phyloP scores from a whole-genome alignment of 371 early-diverging fungal genomes.

The Lichtheimia hyalospora region DNA sequence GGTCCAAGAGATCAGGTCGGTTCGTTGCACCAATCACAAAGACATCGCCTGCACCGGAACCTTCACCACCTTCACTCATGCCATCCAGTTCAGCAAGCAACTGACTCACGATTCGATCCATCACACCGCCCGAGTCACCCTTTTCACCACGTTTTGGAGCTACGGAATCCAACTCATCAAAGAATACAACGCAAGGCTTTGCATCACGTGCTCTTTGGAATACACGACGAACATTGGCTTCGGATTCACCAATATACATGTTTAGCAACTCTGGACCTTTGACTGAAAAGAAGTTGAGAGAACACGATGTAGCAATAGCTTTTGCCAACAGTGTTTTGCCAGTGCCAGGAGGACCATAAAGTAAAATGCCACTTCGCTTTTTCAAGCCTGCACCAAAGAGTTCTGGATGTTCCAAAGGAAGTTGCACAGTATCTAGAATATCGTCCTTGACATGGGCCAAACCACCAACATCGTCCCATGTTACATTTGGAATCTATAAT shows the following conservation, averaged over 20 bases:
- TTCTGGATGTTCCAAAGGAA: constrained; percentile 97
- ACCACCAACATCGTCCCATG: constrained; percentile 99
- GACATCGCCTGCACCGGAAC: constrained; percentile 76
- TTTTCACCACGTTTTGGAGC: constrained; percentile 97
- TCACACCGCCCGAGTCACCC: constrained; percentile 97
- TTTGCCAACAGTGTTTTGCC: constrained; percentile 99
- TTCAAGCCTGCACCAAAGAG: constrained; percentile 97
- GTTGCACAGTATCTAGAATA: constrained; percentile 97
- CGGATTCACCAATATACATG: constrained; percentile 95
- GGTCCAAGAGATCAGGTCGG: constrained; percentile 98
- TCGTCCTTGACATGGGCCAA: constrained; percentile 95
- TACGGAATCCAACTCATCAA: constrained; percentile 99
- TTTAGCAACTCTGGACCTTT: constrained; percentile 97
- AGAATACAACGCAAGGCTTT: constrained; percentile 98
- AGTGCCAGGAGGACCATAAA: constrained; percentile 99
- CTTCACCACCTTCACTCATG: constrained; percentile 64
- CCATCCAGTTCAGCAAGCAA: constrained; percentile 95
- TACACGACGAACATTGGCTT: constrained; percentile 95
- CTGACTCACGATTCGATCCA: constrained; percentile 98
- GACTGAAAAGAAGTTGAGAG: constrained; percentile 97
- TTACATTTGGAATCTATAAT: constrained; percentile 85
- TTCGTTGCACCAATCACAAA: constrained; percentile 99
- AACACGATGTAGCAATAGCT: constrained; percentile 98
- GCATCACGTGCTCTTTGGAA: constrained; percentile 99
- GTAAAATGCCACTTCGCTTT: constrained; percentile 92